phyloP scores from a whole-genome alignment of 2,329 filamentous ascomycete genomes.

The Akanthomyces lecanii region DNA sequence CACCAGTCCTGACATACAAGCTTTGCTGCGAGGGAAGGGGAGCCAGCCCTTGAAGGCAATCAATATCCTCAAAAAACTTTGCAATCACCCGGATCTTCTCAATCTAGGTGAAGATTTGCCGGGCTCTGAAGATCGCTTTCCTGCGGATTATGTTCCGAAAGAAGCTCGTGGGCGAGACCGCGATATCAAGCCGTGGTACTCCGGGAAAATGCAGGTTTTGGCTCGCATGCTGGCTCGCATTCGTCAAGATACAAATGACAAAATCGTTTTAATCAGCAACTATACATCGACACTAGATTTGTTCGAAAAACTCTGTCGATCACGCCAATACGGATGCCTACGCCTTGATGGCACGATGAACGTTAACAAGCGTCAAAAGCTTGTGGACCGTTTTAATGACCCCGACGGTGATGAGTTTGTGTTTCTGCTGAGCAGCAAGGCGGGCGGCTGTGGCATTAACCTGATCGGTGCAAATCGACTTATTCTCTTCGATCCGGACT shows the following conservation, averaged over 20 bases:
- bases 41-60: constrained; percentile 97
- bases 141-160: constrained; percentile 83
- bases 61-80: constrained; percentile 94
- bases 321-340: constrained; percentile 77
- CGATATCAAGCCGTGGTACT: constrained; percentile 93
- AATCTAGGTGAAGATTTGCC: constrained; percentile 79
- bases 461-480: constrained; percentile 91
- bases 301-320: constrained; percentile 85
- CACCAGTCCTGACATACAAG: constrained; percentile 90
- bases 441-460: constrained; percentile 93
- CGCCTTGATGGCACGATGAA: constrained; percentile 97
- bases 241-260: constrained; percentile 93
- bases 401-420: constrained; percentile 86
- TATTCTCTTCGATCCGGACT: constrained; percentile 93
- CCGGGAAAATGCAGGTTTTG: constrained; percentile 97
- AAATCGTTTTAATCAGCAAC: constrained; percentile 98
- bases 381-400: constrained; percentile 97
- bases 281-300: constrained; percentile 95
- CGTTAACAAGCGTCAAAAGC: constrained; percentile 92
- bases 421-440: constrained; percentile 94
- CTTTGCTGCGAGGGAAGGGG: constrained; percentile 84
- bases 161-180: constrained; percentile 84
- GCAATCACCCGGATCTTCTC: constrained; percentile 93
- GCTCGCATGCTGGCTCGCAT: constrained; percentile 97
- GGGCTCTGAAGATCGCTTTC: constrained; percentile 76